Evolutionary conservation across 2,329 filamentous ascomycete genomes (phyloP), one percentile per base, ranked within the genome.

Genomic region (Hymenoscyphus linearis): DNA sequence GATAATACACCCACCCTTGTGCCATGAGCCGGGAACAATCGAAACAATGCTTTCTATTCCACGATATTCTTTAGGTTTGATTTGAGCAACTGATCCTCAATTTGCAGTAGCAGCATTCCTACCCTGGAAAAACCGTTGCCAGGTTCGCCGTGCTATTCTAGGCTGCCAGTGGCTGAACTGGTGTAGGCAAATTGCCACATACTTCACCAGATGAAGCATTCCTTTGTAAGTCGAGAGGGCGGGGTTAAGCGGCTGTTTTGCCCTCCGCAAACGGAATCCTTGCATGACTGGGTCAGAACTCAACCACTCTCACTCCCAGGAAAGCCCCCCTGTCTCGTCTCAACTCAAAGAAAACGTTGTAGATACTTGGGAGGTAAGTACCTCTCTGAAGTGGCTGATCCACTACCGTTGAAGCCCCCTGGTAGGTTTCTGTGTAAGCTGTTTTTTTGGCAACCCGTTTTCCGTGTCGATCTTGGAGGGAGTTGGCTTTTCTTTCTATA

Each of bases 201-300:
- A 58, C 66, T 65, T 60, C 47, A 52, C 61, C 62, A 70, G 64
- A 69, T 71, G 65, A 69, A 64, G 68, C 69, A 71, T 72, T 72
- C 70, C 66, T 69, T 58, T 40, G 44, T 62, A 64, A 59, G 40
- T 65, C 60, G 35, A 57, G 64, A 61, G 59, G 63, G 58, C 63
- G 57, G 64, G 60, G 55, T 52, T 54, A 52, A 44, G 36, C 60
- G 52, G 57, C 57, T 64, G 50, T 53, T 55, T 61, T 60, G 52
- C 22, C 53, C 59, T 62, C 62, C 60, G 58, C 59, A 61, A 55
- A 52, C 27, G 52, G 57, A 44, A 18, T 67, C 69, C 67, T 70
- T 70, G 64, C 68, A 60, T 71, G 63, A 50, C 52, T 34, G 36
- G 55, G 44, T 58, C 54, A 58, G 55, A 65, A 66, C 63, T 61